phyloP scores from a whole-genome alignment of 2,329 filamentous ascomycete species.

The Xylariaceae sp. region DNA sequence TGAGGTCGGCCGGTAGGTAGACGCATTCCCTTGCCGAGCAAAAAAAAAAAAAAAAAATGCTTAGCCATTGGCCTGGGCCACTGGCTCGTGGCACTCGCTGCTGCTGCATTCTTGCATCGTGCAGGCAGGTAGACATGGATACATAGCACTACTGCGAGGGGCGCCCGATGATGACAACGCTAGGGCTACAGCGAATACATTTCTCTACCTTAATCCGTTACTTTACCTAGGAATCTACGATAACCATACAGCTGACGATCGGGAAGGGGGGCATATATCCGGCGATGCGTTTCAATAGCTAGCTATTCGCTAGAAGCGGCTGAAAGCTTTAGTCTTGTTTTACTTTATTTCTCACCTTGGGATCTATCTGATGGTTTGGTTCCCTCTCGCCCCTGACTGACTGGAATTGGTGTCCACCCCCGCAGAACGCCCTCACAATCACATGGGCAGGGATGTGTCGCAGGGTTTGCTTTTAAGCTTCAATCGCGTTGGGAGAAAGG shows the following conservation, averaged over 20 bases:
- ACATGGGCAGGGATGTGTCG: neutral
- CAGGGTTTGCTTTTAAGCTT: slow-evolving; percentile 5
- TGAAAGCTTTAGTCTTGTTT: neutral
- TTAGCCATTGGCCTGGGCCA: neutral
- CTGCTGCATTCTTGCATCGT: slow-evolving; percentile 2
- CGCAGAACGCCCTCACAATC: neutral
- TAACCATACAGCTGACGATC: neutral
- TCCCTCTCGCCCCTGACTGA: neutral
- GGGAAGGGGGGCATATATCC: neutral
- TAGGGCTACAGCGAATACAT: neutral
- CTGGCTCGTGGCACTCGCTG: neutral
- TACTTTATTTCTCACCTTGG: too few species aligned
- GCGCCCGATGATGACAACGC: neutral
- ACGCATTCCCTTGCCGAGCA: neutral
- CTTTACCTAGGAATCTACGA: neutral
- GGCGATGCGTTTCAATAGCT: too few species aligned
- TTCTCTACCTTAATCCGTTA: neutral
- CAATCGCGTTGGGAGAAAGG: neutral
- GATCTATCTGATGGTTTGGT: neutral
- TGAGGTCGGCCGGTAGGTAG: neutral
- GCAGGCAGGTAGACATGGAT: neutral
- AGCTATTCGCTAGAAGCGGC: neutral
- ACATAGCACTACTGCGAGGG: neutral
- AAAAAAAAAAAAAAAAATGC: neutral
- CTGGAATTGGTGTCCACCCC: neutral